Base-by-base conservation (phyloP, 2,329 filamentous ascomycete species). In the Penicillium sp. region DNA sequence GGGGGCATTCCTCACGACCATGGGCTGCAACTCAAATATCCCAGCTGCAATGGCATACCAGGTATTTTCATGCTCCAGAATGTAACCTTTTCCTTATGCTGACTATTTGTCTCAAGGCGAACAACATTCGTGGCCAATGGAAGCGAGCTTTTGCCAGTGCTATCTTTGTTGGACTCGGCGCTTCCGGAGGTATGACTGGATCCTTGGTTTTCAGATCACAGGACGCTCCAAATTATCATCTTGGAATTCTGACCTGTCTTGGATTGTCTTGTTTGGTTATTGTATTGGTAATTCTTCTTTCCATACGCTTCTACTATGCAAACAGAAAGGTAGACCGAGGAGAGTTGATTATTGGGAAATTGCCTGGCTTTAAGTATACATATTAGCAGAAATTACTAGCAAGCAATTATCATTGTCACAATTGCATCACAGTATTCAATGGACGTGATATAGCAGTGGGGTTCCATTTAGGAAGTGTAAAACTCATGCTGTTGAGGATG, bases 331-430 rank as follows among this genome's bases (percentile, higher is more conserved):
- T 63, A n/a, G 73, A 68, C 21, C 52, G 52, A 13, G 73, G 73
- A 16, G 68, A 70, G 29, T 66, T 72, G 61, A 54, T 68, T 7
- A 73, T 76, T 56, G 73, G 73, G 39, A 66, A 67, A 3, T 64
- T 72, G 50, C 64, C 61, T 26, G 73, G 70, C 3, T 75, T 74
- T 52, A 66, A 59, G 47, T 75, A 74, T 27, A 66, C 77, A 21
- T 60, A 44, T 33, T 57, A 22, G 47, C 16, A 14, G 11, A 4
- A 13, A 2, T 1, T 14, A 31, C 4, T 2, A 31, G 29, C 11
- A 14, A 14, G 11, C 29, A 13, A 2, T 31, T 14, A 5, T 3
- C 4, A 14, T 5, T 11, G 29, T 14, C 29, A 14, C 11, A 14
- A 31, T 13, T 31, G 4, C 29, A 13, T 13, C 5, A 13, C 13